These are phyloP conservation scores for Porpolomopsis calyptriformis DNA, from an alignment of 768 basidiomycete species.

Conservation along the genomic window DNA sequence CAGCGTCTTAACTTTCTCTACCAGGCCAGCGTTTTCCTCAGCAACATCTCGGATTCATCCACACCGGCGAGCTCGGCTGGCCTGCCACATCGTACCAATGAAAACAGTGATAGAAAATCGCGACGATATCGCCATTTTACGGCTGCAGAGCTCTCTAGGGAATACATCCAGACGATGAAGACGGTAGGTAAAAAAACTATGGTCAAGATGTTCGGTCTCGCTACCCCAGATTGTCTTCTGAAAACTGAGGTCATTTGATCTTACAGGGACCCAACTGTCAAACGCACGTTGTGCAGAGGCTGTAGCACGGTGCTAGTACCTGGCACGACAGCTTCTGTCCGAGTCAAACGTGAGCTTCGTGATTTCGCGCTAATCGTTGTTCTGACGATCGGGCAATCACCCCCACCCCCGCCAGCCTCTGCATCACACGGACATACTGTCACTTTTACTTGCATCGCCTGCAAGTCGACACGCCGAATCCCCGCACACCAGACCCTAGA, in stretches of 20 bases:
- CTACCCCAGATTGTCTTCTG: constrained; percentile 1
- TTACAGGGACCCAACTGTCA: constrained; percentile 72
- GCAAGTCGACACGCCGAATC: constrained; percentile 48
- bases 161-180: constrained; percentile 57
- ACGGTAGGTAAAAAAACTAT: constrained; percentile 65
- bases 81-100: constrained; percentile 11
- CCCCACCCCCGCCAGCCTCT: constrained; percentile 22
- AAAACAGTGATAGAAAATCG: constrained; percentile 17
- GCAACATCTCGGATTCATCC: constrained; percentile 2
- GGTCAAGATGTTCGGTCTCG: constrained; percentile 53
- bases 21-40: constrained; percentile 62
- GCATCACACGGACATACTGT: constrained; percentile 43
- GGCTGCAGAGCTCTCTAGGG: constrained; percentile 44
- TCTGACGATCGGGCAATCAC: too few species aligned
- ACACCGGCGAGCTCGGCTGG: neutral
- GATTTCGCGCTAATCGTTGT: constrained; percentile 4
- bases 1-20: constrained; percentile 82
- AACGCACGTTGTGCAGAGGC: constrained; percentile 64
- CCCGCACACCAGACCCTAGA: constrained; percentile 47
- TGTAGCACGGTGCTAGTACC: constrained; percentile 59
- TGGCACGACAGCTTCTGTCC: constrained; percentile 53
- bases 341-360: constrained; percentile 46
- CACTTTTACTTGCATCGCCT: constrained; percentile 48
- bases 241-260: neutral
- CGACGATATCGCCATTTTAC: constrained; percentile 3